Percentiles rank a stretch among this genome's conserved stretches.
These are phyloP conservation scores for Martiniozyma abietophila DNA, from an alignment of 805 yeast genomes.

Conservation along the genomic window DNA sequence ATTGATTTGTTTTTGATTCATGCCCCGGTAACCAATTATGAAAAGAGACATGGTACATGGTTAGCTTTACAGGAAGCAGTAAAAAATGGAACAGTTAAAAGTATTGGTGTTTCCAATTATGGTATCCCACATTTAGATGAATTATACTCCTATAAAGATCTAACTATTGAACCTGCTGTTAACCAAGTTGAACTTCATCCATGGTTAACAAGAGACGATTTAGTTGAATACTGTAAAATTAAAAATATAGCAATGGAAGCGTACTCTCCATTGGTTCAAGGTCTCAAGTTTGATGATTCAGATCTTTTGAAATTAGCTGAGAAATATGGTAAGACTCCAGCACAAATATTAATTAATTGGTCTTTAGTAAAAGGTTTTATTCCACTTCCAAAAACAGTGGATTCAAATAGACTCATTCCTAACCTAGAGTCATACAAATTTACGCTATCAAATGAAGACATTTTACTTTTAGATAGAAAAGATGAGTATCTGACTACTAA, in stretches of 20 bases:
- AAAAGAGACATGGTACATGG: constrained; percentile 39
- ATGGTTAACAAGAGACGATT: constrained; percentile 35
- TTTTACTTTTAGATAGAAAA: constrained; percentile 28
- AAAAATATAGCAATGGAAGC: constrained; percentile 48
- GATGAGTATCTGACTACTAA: constrained; percentile 21
- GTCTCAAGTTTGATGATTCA: constrained; percentile 35
- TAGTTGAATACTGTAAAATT: constrained; percentile 33
- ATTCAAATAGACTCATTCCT: constrained; percentile 25
- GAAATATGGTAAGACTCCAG: constrained; percentile 39
- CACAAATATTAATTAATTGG: constrained; percentile 61
- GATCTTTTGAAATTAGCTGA: constrained; percentile 33
- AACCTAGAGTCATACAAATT: constrained; percentile 34
- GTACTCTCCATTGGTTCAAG: constrained; percentile 55
- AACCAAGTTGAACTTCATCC: constrained; percentile 44
- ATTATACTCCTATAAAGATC: constrained; percentile 33
- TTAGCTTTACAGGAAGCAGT: constrained; percentile 47
- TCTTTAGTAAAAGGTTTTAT: constrained; percentile 53
- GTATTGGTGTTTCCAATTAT: constrained; percentile 57
- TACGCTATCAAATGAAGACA: constrained; percentile 29
- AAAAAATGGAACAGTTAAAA: constrained; percentile 36
- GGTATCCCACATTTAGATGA: constrained; percentile 39
- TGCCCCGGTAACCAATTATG: constrained; percentile 32
- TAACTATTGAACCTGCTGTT: constrained; percentile 34
- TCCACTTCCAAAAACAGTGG: constrained; percentile 25
- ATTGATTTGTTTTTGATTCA: constrained; percentile 47